Evolutionary conservation across 345 rosid species (phyloP), one percentile per base, ranked within the genome.

Genomic region (Aurinia saxatilis): DNA sequence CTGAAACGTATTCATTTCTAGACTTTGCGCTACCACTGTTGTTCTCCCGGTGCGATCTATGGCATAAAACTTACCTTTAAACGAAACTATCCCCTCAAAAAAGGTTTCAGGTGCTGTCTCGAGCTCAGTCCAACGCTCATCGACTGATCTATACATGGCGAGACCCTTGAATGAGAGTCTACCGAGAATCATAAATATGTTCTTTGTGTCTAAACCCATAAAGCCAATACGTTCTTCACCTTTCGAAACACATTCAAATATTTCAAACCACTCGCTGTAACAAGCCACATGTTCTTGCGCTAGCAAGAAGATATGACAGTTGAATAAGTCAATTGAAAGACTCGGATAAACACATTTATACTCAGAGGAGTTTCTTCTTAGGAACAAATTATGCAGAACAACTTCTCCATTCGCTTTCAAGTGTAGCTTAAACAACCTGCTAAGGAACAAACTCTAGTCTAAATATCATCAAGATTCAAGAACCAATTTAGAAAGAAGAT

Each of bases 221-320:
- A 60, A 41, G 1, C 60, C 60, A 2, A 50, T 60, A 18, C 29
- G 25, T 21, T 18, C 16, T 35, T 67, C 58, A 23, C 19, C 12
- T 48, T 35, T 25, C 17, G 10, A 5, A 15, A 14, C 7, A 4
- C n/a, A 40, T 25, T 29, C 37, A 0, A 37, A 37, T 13, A 4
- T 7, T 9, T 5, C 13, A 8, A 0, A 9, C 60, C 50, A 41
- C 3, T 15, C 18, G 19, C 18, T 56, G 56, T 33, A 65, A 54
- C 12, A 65, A 8, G 61, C 70, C 7, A 45, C 53, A 14, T 65
- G 70, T 54, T 65, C 69, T 42, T 53, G 53, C 21, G 51, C 36
- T 54, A 65, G 33, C 54, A 34, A 63, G 55, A 25, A 0, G 30
- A 36, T 13, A n/a, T 55, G 63, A 45, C 36, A 66, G 8, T 29